Base-by-base conservation (phyloP, 129 eudicot species). In the Calendula officinalis region DNA sequence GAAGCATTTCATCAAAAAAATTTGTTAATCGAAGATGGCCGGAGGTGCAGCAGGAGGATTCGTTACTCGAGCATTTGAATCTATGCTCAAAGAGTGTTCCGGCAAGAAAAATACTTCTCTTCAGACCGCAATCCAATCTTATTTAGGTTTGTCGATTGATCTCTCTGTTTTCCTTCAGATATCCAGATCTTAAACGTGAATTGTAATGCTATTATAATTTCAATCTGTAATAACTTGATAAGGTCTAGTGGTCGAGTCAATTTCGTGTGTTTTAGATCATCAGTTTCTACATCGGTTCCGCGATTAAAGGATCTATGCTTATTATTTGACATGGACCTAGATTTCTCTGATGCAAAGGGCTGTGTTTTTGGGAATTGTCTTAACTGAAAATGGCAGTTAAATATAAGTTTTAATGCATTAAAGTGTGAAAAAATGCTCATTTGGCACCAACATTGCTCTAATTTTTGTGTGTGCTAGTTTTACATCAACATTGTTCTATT, bases 11-110 rank as follows among this genome's bases (percentile, higher is more conserved):
- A 13, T 47, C 45, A 56, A 4, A 4, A 40, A 10, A 35, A 1
- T 6, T 22, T 34, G 46, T 46, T 0, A 69, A 70, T 69, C 62
- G 56, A 59, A 66, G 37, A 89, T 89, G 96, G 94, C 90, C 64
- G 88, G 87, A 49, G 95, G 89, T 65, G 98, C 96, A 9, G 99
- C 99, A 12, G 99, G 96, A 7, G 99, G 99, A 5, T 92, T 92
- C 37, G 62, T 92, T 10, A 79, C 91, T 22, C 95, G 99, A 53
- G 95, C 99, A 38, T 92, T 88, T 56, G 99, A 92, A 63, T 75
- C 87, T 3, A 92, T 92, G 95, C 95, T 92, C 81, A 92, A 92
- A 48, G 99, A 92, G 83, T 75, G 80, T 55, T 84, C 89, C 15
- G 83, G 81, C 3, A 92, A 80, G 76, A 92, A 88, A 76, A 75